phyloP scores from a whole-genome alignment of 345 rosid genomes.

The Eucalyptus urophylla region DNA sequence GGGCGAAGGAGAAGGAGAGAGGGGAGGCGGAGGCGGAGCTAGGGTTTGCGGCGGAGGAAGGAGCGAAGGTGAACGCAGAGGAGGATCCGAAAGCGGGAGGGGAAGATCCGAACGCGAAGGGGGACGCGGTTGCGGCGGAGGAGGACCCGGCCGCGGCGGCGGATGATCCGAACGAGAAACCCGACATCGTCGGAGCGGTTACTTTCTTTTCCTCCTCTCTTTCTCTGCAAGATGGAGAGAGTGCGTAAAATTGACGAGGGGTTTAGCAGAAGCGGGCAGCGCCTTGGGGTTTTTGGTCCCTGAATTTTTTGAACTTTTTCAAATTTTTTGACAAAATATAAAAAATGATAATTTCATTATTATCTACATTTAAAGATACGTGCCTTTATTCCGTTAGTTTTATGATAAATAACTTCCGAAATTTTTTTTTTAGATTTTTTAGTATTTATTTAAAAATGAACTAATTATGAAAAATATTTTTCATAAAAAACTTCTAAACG shows the following conservation, averaged over 20 bases:
- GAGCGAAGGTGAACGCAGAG: background rate
- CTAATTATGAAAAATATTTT: too few species aligned
- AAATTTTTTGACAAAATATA: background rate
- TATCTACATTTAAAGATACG: background rate
- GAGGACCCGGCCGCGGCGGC: slow-evolving; percentile 16
- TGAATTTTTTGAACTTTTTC: background rate
- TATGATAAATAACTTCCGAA: too few species aligned
- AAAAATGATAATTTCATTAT: background rate
- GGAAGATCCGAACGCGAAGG: slow-evolving; percentile 21
- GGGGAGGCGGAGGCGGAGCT: background rate
- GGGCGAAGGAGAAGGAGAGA: background rate
- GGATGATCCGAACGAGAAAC: slow-evolving; percentile 32
- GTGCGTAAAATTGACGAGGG: background rate
- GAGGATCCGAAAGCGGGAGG: slow-evolving; percentile 18
- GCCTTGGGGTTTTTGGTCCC: background rate
- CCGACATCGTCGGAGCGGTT: slow-evolving; percentile 8
- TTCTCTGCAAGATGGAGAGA: background rate
- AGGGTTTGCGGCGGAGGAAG: slow-evolving; percentile 2
- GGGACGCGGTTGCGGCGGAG: slow-evolving; percentile 11
- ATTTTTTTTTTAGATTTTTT: too few species aligned
- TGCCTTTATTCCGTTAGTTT: too few species aligned
- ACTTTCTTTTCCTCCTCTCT: background rate
- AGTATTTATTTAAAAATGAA: too few species aligned
- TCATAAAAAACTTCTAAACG: too few species aligned
- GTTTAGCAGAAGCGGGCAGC: background rate